phyloP scores from a whole-genome alignment of 148 eudicot genomes.

The Beta vulgaris region DNA sequence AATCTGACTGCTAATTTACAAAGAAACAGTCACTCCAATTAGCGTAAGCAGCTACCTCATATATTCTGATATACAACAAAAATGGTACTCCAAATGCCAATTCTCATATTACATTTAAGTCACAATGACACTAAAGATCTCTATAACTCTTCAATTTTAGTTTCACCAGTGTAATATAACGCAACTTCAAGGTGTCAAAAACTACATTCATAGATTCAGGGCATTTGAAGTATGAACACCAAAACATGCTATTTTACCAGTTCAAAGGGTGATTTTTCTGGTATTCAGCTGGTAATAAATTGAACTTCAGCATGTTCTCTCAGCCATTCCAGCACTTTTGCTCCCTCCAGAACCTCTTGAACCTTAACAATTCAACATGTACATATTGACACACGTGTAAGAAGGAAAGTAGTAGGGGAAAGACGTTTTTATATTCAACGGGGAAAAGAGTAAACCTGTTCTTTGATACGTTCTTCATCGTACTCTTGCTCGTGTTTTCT shows the following conservation, averaged over 20 bases:
- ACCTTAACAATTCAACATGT: constrained; percentile 39
- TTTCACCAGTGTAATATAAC: neutral
- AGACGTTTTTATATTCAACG: neutral
- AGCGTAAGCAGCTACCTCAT: neutral
- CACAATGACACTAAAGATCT: neutral
- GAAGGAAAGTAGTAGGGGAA: neutral
- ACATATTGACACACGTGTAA: neutral
- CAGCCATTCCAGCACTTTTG: constrained; percentile 94
- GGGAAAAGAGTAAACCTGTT: constrained; percentile 49
- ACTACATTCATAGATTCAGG: neutral
- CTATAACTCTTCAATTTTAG: neutral
- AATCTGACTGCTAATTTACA: neutral
- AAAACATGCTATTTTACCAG: neutral
- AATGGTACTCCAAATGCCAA: neutral
- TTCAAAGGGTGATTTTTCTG: neutral
- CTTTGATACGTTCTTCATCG: constrained; percentile 76
- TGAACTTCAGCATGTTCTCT: constrained; percentile 67
- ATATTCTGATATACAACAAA: neutral
- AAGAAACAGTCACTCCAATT: neutral
- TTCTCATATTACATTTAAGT: neutral
- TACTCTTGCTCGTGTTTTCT: constrained; percentile 78
- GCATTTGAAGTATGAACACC: neutral
- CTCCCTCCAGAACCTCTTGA: constrained; percentile 91
- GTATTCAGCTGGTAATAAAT: constrained; percentile 36
- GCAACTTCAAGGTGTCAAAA: neutral